Percentiles rank a stretch among this genome's conserved stretches.
These are phyloP conservation scores for Fusarium udum DNA, from an alignment of 2,329 filamentous ascomycete genomes.

Conservation along the genomic window DNA sequence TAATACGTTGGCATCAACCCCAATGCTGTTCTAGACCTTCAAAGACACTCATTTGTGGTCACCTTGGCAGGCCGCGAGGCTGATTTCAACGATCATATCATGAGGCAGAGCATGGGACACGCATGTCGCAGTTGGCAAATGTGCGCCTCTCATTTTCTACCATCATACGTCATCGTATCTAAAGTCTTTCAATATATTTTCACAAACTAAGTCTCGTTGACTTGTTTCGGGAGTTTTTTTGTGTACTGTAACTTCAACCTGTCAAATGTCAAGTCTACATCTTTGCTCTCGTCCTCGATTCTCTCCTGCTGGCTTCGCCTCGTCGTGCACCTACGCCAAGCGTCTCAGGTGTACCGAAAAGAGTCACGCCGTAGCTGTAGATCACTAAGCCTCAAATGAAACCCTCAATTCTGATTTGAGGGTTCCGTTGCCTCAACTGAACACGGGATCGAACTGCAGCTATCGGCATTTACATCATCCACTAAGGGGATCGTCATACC, in stretches of 20 bases:
- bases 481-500: accelerated
- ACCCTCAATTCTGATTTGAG: neutral
- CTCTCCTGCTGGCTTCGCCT: neutral
- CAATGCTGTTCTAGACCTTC: accelerated
- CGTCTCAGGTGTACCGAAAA: neutral
- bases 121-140: accelerated
- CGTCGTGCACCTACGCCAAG: neutral
- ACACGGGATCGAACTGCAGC: neutral
- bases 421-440: neutral
- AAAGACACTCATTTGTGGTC: neutral
- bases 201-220: accelerated
- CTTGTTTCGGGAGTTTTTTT: accelerated
- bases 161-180: accelerated
- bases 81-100: neutral
- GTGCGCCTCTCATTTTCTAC: accelerated
- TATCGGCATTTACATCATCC: neutral
- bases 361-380: accelerated
- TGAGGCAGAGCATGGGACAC: too few relatives aligned
- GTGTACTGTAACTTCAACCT: neutral
- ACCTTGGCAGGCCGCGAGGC: neutral
- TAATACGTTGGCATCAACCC: accelerated
- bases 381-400: neutral
- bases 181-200: accelerated
- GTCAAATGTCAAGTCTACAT: neutral
- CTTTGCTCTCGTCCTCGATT: accelerated